Percentiles rank a stretch among this genome's conserved stretches.
Evolutionary conservation across 2,329 filamentous ascomycete genomes (phyloP).

Genomic region (Phialocephala subalpina): DNA sequence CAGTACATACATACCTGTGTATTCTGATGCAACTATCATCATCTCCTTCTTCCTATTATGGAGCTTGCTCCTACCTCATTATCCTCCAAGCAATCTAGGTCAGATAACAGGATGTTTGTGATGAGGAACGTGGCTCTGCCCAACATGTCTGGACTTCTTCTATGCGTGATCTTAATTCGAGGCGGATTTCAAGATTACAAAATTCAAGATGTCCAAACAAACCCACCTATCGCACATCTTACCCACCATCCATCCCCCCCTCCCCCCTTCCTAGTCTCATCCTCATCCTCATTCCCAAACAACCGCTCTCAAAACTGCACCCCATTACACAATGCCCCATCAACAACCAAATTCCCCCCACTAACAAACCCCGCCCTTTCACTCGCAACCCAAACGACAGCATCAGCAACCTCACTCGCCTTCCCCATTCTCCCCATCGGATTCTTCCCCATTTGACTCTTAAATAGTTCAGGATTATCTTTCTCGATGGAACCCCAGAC

Average conservation of each 20-base stretch:
- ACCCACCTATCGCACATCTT: neutral
- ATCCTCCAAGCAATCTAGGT: too few species aligned
- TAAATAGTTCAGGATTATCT: constrained; percentile 43
- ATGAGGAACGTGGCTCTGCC: too few species aligned
- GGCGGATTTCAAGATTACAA: too few species aligned
- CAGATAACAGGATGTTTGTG: too few species aligned
- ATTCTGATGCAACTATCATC: too few species aligned
- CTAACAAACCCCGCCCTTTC: constrained; percentile 22
- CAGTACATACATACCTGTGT: too few species aligned
- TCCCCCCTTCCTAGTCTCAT: neutral
- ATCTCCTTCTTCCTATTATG: too few species aligned
- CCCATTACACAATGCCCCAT: constrained; percentile 24
- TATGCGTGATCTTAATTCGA: too few species aligned
- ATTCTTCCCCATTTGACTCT: constrained; percentile 30
- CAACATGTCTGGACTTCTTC: too few species aligned
- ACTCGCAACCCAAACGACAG: constrained; percentile 25
- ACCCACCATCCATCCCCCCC: neutral
- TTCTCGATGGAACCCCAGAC: constrained; percentile 47
- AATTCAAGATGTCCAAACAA: too few species aligned
- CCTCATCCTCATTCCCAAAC: neutral
- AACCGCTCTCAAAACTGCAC: constrained; percentile 21
- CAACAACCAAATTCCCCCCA: constrained; percentile 26
- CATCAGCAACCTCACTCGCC: constrained; percentile 25
- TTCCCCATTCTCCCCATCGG: constrained; percentile 26
- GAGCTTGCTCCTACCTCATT: too few species aligned